Percentiles rank a stretch among this genome's conserved stretches.
These are phyloP conservation scores for Podila verticillata DNA, from an alignment of 192 early-diverging fungal species.

Conservation along the genomic window DNA sequence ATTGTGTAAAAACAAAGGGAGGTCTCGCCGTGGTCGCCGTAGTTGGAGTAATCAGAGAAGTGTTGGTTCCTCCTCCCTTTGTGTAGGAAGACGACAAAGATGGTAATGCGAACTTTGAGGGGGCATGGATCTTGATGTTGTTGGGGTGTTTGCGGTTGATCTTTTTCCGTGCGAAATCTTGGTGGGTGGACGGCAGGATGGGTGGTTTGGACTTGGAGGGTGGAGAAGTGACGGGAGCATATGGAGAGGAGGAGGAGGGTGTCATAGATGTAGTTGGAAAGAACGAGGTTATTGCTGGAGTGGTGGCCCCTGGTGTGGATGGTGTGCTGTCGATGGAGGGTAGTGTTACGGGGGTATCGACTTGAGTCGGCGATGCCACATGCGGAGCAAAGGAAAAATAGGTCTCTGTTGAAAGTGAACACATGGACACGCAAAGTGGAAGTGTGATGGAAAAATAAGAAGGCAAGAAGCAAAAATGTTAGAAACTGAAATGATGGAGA, in stretches of 20 bases:
- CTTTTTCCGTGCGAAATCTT: not conserved
- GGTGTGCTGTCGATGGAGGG: not conserved
- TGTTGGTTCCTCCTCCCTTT: not conserved
- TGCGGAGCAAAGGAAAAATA: not conserved
- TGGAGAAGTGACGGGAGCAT: not conserved
- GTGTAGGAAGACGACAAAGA: not conserved
- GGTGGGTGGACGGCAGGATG: not conserved
- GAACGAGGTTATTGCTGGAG: not conserved
- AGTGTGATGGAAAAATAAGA: not conserved
- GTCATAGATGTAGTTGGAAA: not conserved
- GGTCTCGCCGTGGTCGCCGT: not conserved
- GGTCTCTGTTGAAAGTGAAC: not conserved
- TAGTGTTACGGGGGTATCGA: not conserved
- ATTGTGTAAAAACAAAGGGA: not conserved
- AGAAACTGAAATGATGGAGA: not conserved
- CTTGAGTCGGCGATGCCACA: not conserved
- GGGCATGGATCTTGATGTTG: not conserved
- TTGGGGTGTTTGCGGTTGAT: conserved; percentile 1
- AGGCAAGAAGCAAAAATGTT: not conserved
- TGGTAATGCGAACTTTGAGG: not conserved
- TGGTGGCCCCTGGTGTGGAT: not conserved
- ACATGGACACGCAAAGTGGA: not conserved
- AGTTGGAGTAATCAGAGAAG: not conserved
- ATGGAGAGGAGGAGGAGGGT: not conserved
- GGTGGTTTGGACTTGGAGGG: not conserved